Base-by-base conservation (phyloP, 345 rosid species). In the Trapa incisa region DNA sequence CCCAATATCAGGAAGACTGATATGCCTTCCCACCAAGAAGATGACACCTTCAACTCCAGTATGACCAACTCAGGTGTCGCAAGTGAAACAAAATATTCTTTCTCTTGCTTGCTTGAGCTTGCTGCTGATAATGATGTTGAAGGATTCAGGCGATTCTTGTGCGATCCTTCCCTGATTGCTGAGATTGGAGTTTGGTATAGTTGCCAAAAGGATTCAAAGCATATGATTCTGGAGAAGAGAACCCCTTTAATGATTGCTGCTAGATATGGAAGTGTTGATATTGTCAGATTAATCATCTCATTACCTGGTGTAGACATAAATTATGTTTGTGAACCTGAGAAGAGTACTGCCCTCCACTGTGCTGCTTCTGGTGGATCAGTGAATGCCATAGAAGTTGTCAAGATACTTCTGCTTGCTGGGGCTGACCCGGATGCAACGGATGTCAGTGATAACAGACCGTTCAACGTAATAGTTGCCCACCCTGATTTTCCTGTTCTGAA, bases 171-270 rank as follows among this genome's bases (percentile, higher is more conserved):
- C 5, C 79, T 77, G 73, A 74, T 93, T 35, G 85, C 90, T 69
- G 78, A 82, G 69, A 73, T 78, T 0, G 80, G 89, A 47, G 74
- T 84, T 42, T 93, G 98, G 98, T 93, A 90, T 67, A 96, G 92
- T 29, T 70, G 89, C 73, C 77, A 81, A 64, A 75, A 80, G 2
- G 96, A 92, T 17, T 76, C 87, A 0, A 84, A 73, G 69, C 80
- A 77, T 81, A 86, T 88, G 90, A 79, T 89, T 15, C 78, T 82
- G 11, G 89, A 85, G 50, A 87, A 88, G 78, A 82, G 98, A 65
- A 90, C 97, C 0, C 92, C 97, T 42, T 87, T 93, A 48, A 83
- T 90, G 96, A 75, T 93, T 54, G 97, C 98, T 61, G 85, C 94
- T n/a, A 76, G 84, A 85, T 93, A 74, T 61, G 97, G 96, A 62